Conservation (phyloP, 2,329 filamentous ascomycete species). For the Neofusicoccum kwambonambiense region DNA sequence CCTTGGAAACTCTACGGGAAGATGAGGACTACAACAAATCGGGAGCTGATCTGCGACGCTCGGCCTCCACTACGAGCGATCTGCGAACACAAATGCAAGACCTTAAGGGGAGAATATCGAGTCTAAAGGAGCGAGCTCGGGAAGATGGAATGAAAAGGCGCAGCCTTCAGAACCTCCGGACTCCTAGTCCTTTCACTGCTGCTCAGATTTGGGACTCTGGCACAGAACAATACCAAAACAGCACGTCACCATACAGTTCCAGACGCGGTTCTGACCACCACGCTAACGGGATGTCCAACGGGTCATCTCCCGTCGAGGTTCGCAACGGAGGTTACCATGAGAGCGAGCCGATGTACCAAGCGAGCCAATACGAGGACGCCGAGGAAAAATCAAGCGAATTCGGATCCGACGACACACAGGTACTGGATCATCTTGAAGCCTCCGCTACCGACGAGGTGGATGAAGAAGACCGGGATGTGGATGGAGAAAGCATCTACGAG, state of each 20-base stretch:
- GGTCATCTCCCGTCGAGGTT: not conserved
- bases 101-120: constrained; percentile 81
- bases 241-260: not conserved
- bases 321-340: not conserved
- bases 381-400: constrained; percentile 22
- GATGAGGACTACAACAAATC: constrained; percentile 31
- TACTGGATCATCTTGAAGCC: constrained; percentile 19
- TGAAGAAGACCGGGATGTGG: constrained; percentile 40
- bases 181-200: constrained; percentile 76
- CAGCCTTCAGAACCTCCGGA: constrained; percentile 72
- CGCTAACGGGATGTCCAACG: not conserved
- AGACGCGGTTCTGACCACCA: constrained; percentile 16
- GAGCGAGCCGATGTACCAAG: constrained; percentile 12
- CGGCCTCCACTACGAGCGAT: constrained; percentile 69
- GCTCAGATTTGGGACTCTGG: constrained; percentile 58
- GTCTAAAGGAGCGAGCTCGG: constrained; percentile 71
- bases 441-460: constrained; percentile 35
- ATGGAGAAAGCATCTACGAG: constrained; percentile 14
- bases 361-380: constrained; percentile 27
- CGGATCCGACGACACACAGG: constrained; percentile 6
- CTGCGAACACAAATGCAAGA: constrained; percentile 84
- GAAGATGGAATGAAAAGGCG: constrained; percentile 76
- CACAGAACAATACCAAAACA: constrained; percentile 29
- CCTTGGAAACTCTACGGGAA: constrained; percentile 44
- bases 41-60: constrained; percentile 52